Conservation (phyloP, 768 basidiomycete genomes). For the Tylopilus rubrobrunneus region DNA sequence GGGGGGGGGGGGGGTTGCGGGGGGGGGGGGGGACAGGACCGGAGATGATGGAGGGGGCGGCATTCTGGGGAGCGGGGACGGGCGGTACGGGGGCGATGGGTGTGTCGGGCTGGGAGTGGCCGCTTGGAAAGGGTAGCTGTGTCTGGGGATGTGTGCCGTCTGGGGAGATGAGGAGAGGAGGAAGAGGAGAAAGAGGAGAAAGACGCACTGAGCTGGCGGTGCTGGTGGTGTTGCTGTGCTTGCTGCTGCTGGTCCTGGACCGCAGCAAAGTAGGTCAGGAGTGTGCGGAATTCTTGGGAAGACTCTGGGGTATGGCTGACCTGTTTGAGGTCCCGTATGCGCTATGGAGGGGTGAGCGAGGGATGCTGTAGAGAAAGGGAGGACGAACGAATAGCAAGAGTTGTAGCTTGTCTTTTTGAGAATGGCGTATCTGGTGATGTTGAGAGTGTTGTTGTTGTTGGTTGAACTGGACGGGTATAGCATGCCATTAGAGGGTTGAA, state of each 20-base stretch:
- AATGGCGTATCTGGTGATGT: not conserved
- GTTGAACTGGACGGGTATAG: conserved; percentile 22
- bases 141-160: conserved; percentile 21
- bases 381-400: conserved; percentile 16
- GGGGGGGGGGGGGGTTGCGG: too few species aligned
- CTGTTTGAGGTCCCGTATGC: conserved; percentile 39
- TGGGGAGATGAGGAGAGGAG: conserved; percentile 26
- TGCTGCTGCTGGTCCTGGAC: conserved; percentile 29
- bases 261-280: conserved; percentile 36
- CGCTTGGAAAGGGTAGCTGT: conserved; percentile 41
- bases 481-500: too few species aligned
- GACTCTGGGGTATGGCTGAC: conserved; percentile 44
- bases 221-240: conserved; percentile 26
- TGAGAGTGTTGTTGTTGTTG: conserved; percentile 9
- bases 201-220: conserved; percentile 32
- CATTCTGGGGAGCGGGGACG: conserved; percentile 27
- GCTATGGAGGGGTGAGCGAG: conserved; percentile 24
- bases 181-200: not conserved
- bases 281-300: conserved; percentile 39
- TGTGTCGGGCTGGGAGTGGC: conserved; percentile 29
- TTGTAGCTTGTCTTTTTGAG: conserved; percentile 26
- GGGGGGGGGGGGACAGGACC: conserved; percentile 55
- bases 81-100: conserved; percentile 24
- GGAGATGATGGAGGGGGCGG: conserved; percentile 38
- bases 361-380: not conserved